Base-by-base conservation (phyloP, 192 early-diverging fungal genomes). In the Coemansia sp. region DNA sequence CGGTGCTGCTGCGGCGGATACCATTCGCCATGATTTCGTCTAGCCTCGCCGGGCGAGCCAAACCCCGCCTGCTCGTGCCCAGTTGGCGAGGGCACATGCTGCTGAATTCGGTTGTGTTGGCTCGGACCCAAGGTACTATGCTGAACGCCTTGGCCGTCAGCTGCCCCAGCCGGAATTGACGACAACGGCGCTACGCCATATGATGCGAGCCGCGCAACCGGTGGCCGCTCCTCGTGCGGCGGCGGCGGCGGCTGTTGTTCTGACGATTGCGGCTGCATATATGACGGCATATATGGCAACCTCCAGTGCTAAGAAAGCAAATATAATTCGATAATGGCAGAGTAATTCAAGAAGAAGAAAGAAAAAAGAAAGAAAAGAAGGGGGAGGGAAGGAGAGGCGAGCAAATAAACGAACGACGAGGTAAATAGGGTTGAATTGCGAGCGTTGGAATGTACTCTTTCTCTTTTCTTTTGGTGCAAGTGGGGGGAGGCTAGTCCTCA, bases 201-300 rank as follows among this genome's bases (percentile, higher is more conserved):
- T 24, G 66, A 15, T 38, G 49, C 7, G 8, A 54, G 59, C n/a
- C 66, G 66, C 27, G 66, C 58, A 53, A 29, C 49, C 59, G 53
- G 59, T 24, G 66, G 66, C 45, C 66, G 58, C 43, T 68, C 66
- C 47, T 68, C 66, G 36, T 22, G 49, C 27, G 49, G 27, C 15
- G 32, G 32, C 32, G n/a, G n/a, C n/a, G n/a, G n/a, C n/a, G n/a
- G n/a, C n/a, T n/a, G n/a, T n/a, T 35, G 32, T 2, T 74, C 71
- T 42, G 67, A 67, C 60, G 68, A 71, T 37, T 70, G 77, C 60
- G 77, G 54, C 71, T 70, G 25, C 60, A 62, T 25, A 22, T 35
- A 20, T 62, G 60, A 32, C 35, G 29, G 60, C 40, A 45, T 19
- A 32, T 27, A 53, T 54, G 51, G n/a, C n/a, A n/a, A n/a, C n/a